These are phyloP conservation scores for Tolypocladium pustulatum DNA, from an alignment of 2,329 filamentous ascomycete species.

Conservation along the genomic window DNA sequence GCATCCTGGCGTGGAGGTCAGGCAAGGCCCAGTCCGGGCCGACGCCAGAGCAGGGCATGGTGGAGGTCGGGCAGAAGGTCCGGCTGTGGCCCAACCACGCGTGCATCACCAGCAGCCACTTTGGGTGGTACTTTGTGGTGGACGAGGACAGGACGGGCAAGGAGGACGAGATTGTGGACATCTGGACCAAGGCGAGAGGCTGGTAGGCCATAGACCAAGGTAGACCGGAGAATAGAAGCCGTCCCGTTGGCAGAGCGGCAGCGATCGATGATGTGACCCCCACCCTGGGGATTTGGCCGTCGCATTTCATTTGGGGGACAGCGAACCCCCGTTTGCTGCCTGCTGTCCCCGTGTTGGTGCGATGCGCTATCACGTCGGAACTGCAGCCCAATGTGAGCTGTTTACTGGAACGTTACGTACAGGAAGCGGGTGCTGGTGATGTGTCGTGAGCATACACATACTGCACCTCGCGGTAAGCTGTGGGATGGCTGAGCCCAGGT, in stretches of 20 bases:
- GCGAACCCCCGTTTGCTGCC: not conserved
- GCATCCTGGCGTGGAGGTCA: constrained; percentile 50
- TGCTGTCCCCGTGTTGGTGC: not conserved
- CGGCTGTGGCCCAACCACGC: constrained; percentile 73
- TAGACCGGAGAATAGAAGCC: not conserved
- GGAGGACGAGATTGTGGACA: constrained; percentile 57
- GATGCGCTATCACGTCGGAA: not conserved
- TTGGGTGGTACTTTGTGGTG: constrained; percentile 64
- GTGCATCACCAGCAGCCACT: constrained; percentile 63
- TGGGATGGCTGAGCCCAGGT: too few species aligned
- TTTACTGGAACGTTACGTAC: not conserved
- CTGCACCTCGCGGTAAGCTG: too few species aligned
- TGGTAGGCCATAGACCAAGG: constrained; percentile 10
- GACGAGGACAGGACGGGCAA: constrained; percentile 46
- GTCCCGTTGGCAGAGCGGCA: not conserved
- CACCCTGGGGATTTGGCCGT: not conserved
- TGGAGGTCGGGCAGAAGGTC: constrained; percentile 52
- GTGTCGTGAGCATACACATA: too few species aligned
- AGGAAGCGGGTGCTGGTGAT: not conserved
- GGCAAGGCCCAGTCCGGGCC: constrained; percentile 18
- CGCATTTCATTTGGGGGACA: not conserved
- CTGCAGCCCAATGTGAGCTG: not conserved
- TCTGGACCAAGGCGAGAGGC: constrained; percentile 41
- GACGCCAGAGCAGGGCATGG: constrained; percentile 19
- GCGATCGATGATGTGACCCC: not conserved